Evolutionary conservation across 768 basidiomycete genomes (phyloP), one percentile per base, ranked within the genome.

Genomic region (Lentinula sp.): DNA sequence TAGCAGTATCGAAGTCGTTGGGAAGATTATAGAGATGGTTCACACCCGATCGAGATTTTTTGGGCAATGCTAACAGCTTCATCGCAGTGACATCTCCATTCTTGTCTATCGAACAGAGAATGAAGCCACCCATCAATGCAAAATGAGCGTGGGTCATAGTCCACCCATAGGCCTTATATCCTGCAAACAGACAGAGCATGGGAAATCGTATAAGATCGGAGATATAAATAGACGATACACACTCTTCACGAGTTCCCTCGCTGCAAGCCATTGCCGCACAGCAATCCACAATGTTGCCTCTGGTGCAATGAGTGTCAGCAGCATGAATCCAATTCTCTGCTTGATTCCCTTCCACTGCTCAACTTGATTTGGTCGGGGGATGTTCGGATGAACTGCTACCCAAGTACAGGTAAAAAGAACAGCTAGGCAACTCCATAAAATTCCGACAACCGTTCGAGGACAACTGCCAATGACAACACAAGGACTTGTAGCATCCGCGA

Each of bases 41-140:
- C 8, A 45, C n/a, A 7, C 7, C 28, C 28, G 28, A 28, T 28
- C 28, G 15, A 1, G 43, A 7, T 7, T 18, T n/a, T 16, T n/a
- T 45, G 13, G 43, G 43, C 18, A n/a, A 18, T 6, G 43, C 16
- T 15, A 45, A n/a, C 16, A 45, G n/a, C 15, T 16, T 16, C 28
- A 50, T 18, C 18, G 28, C 49, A 36, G n/a, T n/a, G 37, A 54
- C 20, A 37, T 39, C 3, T 28, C 28, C 48, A n/a, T 48, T 20
- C 10, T 46, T 33, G 6, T 57, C 62, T n/a, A 45, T 15, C 5
- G n/a, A 5, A 28, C 32, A 62, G 39, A 64, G 42, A 2, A 57
- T 55, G 53, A 66, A 66, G 6, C 65, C 67, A 15, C 67, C 65
- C 67, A 66, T 69, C 20, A 48, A 28, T 5, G 62, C 61, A 50